Conservation (phyloP, 768 basidiomycete species). For the Boletus rubropictus region DNA sequence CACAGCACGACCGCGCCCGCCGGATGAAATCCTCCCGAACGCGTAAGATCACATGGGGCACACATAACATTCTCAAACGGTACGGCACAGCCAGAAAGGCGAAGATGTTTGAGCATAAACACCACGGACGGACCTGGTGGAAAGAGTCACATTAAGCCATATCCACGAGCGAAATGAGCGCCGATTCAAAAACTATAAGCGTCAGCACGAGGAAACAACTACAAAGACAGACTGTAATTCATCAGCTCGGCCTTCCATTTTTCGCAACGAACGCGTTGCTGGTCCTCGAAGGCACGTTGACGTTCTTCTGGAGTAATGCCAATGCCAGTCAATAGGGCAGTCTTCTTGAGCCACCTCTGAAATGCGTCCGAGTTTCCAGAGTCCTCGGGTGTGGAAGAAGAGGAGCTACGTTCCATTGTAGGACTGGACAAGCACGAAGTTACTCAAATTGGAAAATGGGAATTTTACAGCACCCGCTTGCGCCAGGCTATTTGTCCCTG, state of each 20-base stretch:
- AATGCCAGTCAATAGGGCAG: slow-evolving; percentile 49
- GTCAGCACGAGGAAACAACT: slow-evolving; percentile 6
- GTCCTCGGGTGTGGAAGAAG: slow-evolving; percentile 20
- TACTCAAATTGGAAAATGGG: slow-evolving; percentile 9
- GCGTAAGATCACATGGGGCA: slow-evolving; percentile 69
- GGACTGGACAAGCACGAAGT: neutral
- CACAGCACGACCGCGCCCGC: too few relatives aligned
- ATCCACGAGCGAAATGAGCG: slow-evolving; percentile 2
- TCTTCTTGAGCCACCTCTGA: too few relatives aligned
- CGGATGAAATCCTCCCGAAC: slow-evolving; percentile 85
- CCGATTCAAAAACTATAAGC: slow-evolving; percentile 8
- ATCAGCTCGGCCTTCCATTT: slow-evolving; percentile 65
- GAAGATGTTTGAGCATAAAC: slow-evolving; percentile 89
- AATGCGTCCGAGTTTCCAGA: slow-evolving; percentile 18
- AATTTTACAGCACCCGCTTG: too few relatives aligned
- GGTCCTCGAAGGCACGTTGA: slow-evolving; percentile 28
- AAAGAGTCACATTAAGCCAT: too few relatives aligned
- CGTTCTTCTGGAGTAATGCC: slow-evolving; percentile 44
- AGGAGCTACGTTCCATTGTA: slow-evolving; percentile 30
- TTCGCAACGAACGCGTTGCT: slow-evolving; percentile 39
- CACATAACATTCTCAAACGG: slow-evolving; percentile 74
- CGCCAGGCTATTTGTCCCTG: slow-evolving; percentile 8
- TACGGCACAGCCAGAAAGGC: slow-evolving; percentile 64
- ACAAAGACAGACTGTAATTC: slow-evolving; percentile 53
- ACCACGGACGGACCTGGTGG: too few relatives aligned